Conservation (phyloP, 768 basidiomycete species). For the Lyophyllum decastes region DNA sequence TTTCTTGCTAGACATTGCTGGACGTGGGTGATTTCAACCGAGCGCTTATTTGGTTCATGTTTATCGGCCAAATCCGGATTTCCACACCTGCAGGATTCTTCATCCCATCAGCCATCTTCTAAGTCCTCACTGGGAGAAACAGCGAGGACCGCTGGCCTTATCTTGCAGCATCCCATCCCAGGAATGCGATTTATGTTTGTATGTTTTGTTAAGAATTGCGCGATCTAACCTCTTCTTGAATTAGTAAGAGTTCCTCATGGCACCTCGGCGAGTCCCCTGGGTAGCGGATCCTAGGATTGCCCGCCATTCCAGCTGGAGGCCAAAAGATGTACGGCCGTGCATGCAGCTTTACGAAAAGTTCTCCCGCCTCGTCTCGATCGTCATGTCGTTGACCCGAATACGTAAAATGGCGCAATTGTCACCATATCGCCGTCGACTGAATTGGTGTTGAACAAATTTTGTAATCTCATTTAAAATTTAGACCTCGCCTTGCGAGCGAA, state of each 20-base stretch:
- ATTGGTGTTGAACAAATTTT: background rate
- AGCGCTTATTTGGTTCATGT: conserved; percentile 14
- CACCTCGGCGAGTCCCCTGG: background rate
- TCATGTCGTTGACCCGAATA: conserved; percentile 6
- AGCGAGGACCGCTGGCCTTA: no score
- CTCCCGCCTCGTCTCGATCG: conserved; percentile 8
- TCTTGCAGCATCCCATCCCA: background rate
- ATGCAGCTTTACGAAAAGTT: background rate
- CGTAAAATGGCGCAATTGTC: conserved; percentile 22
- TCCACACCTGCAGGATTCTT: background rate
- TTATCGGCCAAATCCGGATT: conserved; percentile 16
- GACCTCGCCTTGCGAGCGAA: background rate
- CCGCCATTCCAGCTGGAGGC: background rate
- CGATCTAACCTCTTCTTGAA: background rate
- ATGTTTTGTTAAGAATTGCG: background rate
- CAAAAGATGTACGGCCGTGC: background rate
- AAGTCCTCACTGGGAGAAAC: no score
- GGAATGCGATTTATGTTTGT: background rate
- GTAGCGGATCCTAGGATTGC: background rate
- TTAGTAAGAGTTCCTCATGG: background rate
- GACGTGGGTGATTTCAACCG: background rate
- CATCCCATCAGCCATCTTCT: background rate
- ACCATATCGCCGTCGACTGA: conserved; percentile 4
- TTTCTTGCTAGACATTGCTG: conserved; percentile 71
- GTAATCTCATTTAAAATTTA: background rate